Conservation (phyloP, 2,329 filamentous ascomycete genomes). For the Pseudocercospora vitis region DNA sequence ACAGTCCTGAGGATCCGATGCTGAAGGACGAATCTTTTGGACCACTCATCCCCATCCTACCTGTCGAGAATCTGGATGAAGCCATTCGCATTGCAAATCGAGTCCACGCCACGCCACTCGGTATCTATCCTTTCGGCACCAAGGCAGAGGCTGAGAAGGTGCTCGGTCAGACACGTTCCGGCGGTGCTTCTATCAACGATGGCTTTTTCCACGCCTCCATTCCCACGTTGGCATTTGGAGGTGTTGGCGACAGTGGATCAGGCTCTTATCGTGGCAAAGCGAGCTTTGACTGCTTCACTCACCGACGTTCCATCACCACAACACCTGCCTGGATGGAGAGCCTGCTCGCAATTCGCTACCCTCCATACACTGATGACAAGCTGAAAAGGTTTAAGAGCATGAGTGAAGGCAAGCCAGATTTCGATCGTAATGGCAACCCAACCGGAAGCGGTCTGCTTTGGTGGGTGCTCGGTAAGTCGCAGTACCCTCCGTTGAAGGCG, state of each 20-base stretch:
- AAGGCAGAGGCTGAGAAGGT: slow-evolving; percentile 72
- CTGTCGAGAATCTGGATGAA: slow-evolving; percentile 77
- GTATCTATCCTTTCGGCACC: slow-evolving; percentile 80
- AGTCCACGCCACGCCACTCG: slow-evolving; percentile 79
- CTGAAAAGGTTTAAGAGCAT: slow-evolving; percentile 52
- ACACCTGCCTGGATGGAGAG: slow-evolving; percentile 68
- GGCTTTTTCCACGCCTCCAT: slow-evolving; percentile 70
- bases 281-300: slow-evolving; percentile 68
- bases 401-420: slow-evolving; percentile 57
- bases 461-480: slow-evolving; percentile 32
- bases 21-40: slow-evolving; percentile 86
- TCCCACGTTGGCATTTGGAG: slow-evolving; percentile 74
- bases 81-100: slow-evolving; percentile 79
- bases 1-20: slow-evolving; percentile 72
- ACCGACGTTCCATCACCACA: slow-evolving; percentile 59
- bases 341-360: slow-evolving; percentile 66
- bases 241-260: slow-evolving; percentile 74
- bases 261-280: slow-evolving; percentile 76
- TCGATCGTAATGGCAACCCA: slow-evolving; percentile 56
- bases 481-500: slow-evolving; percentile 12
- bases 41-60: slow-evolving; percentile 81
- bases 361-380: slow-evolving; percentile 58
- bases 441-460: slow-evolving; percentile 32
- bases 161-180: slow-evolving; percentile 51
- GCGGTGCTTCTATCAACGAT: slow-evolving; percentile 54